Percentiles rank a stretch among this genome's conserved stretches.
Evolutionary conservation across 441 rosid species (phyloP).

Genomic region (Erodium moschatum): DNA sequence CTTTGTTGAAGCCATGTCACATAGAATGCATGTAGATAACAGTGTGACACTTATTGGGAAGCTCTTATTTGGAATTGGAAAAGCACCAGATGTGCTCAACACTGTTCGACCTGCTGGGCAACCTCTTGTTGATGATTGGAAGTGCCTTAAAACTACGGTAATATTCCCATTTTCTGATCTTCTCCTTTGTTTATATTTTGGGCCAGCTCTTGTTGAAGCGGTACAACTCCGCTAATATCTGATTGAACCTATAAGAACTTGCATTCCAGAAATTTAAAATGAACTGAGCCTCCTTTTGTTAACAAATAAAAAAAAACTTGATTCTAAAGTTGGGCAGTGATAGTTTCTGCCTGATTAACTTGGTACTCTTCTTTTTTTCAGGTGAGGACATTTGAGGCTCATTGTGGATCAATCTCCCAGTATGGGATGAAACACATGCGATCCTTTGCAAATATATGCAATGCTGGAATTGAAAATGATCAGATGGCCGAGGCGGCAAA

Average conservation of each 20-base stretch:
- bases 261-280: too few relatives aligned
- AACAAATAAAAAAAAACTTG: too few relatives aligned
- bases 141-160: slow-evolving; percentile 73
- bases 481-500: slow-evolving; percentile 75
- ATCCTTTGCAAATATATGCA: slow-evolving; percentile 82
- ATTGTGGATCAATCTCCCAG: slow-evolving; percentile 75
- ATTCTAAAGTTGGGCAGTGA: too few relatives aligned
- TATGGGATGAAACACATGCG: slow-evolving; percentile 97
- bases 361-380: slow-evolving; percentile 16
- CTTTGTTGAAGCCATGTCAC: slow-evolving; percentile 78
- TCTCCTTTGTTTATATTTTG: neutral
- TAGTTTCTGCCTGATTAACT: too few relatives aligned
- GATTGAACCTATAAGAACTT: too few relatives aligned
- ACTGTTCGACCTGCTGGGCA: slow-evolving; percentile 51
- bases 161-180: neutral
- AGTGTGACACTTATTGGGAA: slow-evolving; percentile 63
- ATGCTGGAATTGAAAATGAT: slow-evolving; percentile 45
- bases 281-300: too few relatives aligned
- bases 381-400: slow-evolving; percentile 74
- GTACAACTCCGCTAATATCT: neutral
- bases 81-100: slow-evolving; percentile 47
- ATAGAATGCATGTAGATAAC: slow-evolving; percentile 67
- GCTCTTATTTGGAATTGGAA: slow-evolving; percentile 65
- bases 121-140: slow-evolving; percentile 92
- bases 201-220: neutral